Conservation (phyloP, 1,139 yeast species). For the Scheffersomyces lignicola region DNA sequence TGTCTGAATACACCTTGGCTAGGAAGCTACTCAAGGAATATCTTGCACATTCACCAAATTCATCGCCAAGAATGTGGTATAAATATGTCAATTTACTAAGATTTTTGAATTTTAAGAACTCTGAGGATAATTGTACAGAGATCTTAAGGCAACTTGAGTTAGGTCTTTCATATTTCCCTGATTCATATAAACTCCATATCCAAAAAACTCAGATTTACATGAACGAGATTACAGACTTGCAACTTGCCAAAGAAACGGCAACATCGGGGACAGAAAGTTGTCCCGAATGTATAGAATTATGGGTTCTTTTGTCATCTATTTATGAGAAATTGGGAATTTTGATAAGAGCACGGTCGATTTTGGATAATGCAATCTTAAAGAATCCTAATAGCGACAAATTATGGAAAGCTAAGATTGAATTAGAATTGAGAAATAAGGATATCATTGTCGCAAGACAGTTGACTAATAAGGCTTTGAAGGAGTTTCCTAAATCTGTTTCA, state of each 20-base stretch:
- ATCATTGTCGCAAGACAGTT: conserved; percentile 54
- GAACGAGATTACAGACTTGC: conserved; percentile 23
- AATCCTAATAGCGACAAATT: conserved; percentile 51
- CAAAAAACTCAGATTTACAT: conserved; percentile 59
- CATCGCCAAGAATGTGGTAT: conserved; percentile 57
- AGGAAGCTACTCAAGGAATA: conserved; percentile 43
- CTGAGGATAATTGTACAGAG: conserved; percentile 29
- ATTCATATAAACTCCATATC: conserved; percentile 50
- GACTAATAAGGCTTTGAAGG: conserved; percentile 59
- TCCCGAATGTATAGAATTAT: conserved; percentile 46
- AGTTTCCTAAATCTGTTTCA: conserved; percentile 56
- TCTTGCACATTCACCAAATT: conserved; percentile 27
- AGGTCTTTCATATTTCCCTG: conserved; percentile 50
- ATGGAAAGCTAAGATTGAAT: conserved; percentile 57
- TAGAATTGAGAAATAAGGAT: conserved; percentile 58
- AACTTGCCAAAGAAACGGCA: conserved; percentile 50
- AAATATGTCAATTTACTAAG: conserved; percentile 63
- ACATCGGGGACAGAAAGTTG: conserved; percentile 50
- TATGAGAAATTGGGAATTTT: conserved; percentile 45
- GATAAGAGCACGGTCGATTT: conserved; percentile 67
- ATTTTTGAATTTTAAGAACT: conserved; percentile 14
- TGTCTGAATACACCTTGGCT: conserved; percentile 39
- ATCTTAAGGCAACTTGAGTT: conserved; percentile 27
- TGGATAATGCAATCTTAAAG: conserved; percentile 65
- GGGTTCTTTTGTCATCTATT: conserved; percentile 55